A percentile compares a stretch with the other conserved stretches of the same genome.
Conservation (phyloP, 2,329 filamentous ascomycete genomes). For the Talaromyces sp. region DNA sequence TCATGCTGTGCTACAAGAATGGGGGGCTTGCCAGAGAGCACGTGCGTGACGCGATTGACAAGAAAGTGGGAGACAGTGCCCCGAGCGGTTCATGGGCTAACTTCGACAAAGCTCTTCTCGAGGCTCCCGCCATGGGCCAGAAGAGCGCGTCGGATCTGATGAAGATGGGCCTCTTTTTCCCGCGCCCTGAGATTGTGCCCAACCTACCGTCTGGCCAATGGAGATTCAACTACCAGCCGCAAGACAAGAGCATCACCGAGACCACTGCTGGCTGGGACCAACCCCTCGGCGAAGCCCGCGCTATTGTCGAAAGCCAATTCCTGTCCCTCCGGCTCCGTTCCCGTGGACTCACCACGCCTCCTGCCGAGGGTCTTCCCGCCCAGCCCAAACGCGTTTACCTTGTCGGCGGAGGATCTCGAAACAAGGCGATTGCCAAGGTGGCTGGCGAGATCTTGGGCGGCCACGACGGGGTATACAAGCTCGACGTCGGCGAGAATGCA, state of each 20-base stretch:
- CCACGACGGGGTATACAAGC: constrained; percentile 81
- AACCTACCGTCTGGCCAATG: constrained; percentile 82
- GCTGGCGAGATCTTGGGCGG: constrained; percentile 86
- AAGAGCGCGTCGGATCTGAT: constrained; percentile 52
- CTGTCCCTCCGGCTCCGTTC: constrained; percentile 85
- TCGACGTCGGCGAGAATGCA: constrained; percentile 92
- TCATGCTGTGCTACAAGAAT: constrained; percentile 99
- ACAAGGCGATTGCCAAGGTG: constrained; percentile 80
- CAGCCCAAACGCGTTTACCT: constrained; percentile 90
- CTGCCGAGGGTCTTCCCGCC: constrained; percentile 58
- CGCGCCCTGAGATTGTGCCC: constrained; percentile 90
- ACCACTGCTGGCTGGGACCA: constrained; percentile 49
- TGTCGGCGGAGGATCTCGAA: constrained; percentile 85
- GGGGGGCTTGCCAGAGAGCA: constrained; percentile 88
- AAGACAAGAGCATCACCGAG: constrained; percentile 49
- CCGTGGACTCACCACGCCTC: constrained; percentile 63
- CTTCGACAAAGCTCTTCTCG: constrained; percentile 71
- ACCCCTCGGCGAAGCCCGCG: constrained; percentile 68
- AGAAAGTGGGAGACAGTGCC: constrained; percentile 39
- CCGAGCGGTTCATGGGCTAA: constrained; percentile 61
- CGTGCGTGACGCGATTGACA: constrained; percentile 74
- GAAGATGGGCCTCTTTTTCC: constrained; percentile 91
- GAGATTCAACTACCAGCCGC: constrained; percentile 63
- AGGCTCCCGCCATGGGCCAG: constrained; percentile 65
- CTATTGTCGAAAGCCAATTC: constrained; percentile 91